phyloP scores from a whole-genome alignment of 495 filamentous ascomycete genomes.

The Alectoria sarmentosa region DNA sequence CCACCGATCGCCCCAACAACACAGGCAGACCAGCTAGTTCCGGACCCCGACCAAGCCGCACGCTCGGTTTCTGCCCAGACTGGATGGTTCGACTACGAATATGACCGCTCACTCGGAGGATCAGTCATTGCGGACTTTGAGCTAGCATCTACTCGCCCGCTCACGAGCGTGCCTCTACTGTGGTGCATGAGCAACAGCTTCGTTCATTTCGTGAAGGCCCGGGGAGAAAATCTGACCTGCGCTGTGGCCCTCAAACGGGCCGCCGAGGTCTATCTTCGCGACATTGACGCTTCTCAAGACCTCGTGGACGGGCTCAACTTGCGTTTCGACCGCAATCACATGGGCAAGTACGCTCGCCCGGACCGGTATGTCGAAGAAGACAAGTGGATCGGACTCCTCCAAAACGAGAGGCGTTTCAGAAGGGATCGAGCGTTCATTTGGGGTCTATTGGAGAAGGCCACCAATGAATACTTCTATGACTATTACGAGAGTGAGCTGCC shows the following conservation, averaged over 20 bases:
- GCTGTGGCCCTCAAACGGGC: not conserved
- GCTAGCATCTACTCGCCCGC: not conserved
- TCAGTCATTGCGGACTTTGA: not conserved
- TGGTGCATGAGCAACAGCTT: constrained; percentile 3
- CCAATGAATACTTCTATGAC: not conserved
- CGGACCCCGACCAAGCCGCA: not conserved
- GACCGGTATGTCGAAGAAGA: not conserved
- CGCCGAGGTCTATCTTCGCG: not conserved
- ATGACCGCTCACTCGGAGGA: not conserved
- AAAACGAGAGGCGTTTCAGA: not conserved
- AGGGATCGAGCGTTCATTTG: not conserved
- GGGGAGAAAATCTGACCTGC: not conserved
- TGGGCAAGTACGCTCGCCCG: not conserved
- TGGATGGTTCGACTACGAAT: not conserved
- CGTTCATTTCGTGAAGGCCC: not conserved
- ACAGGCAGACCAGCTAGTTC: not conserved
- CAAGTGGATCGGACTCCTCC: not conserved
- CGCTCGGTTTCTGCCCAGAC: not conserved
- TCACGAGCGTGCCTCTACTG: not conserved
- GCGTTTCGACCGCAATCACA: not conserved
- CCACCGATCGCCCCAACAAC: not conserved
- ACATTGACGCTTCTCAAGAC: not conserved
- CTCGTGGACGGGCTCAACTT: not conserved
- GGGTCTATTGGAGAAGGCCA: not conserved
- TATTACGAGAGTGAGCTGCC: not conserved